Evolutionary conservation across 2,329 filamentous ascomycete genomes (phyloP), one percentile per base, ranked within the genome.

Genomic region (Dactylellina drechsleri): DNA sequence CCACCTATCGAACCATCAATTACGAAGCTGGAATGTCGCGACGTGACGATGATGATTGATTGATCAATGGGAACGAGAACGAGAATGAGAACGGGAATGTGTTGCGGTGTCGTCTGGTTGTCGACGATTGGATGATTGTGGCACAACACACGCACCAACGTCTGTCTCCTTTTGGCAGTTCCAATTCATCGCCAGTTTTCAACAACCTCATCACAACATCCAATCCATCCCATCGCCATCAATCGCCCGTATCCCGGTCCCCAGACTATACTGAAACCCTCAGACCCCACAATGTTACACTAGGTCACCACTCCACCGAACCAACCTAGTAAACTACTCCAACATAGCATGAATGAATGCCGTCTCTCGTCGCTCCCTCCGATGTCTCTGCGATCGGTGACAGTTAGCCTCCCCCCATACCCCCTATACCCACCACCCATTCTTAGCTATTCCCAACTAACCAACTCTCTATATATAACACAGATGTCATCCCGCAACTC

Each of bases 261-360:
- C 26, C 47, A 28, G 15, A 49, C 57, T n/a, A 1, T n/a, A 20
- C 40, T 43, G 28, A 62, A 49, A 47, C 43, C 15, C 49, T 28
- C 60, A 56, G 31, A 56, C 49, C 60, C 36, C 43, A 45, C 50
- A 54, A 65, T 53, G 36, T 2, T 8, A 8, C 28, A 23, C 28
- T 43, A 64, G 18, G 31, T 36, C 5, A 7, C 31, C 31, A 36
- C 31, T 7, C 31, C 31, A 36, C 31, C 31, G 6, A 36, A 36
- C 31, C 2, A 36, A 36, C 10, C 31, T 36, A 36, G 31, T 23
- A 23, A 8, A 18, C 16, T 18, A 16, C 40, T 16, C 16, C 41
- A 16, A 15, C 50, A 54, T 64, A 59, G 71, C 64, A 68, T 68
- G 71, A 75, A 68, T 75, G 71, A 75, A 75, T 75, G 71, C 71